Conservation (phyloP, 805 yeast species). For the Hanseniaspora meyeri region DNA sequence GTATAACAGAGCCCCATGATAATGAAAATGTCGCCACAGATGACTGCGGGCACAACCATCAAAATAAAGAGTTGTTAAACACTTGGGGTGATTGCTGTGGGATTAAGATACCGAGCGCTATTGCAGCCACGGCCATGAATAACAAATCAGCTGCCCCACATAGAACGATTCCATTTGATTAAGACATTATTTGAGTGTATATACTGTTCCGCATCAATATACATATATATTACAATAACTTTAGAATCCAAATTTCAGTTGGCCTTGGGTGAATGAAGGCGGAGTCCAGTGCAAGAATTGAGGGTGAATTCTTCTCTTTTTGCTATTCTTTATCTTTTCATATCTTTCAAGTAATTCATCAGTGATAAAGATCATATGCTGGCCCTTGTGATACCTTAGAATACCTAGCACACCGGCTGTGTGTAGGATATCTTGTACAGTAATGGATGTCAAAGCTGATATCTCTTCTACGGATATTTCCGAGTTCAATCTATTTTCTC, state of each 20-base stretch:
- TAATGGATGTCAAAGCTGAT: slow-evolving; percentile 77
- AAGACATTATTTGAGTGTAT: slow-evolving; percentile 12
- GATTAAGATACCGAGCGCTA: slow-evolving; percentile 86
- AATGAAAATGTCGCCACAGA: slow-evolving; percentile 16
- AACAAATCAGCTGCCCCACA: slow-evolving; percentile 15
- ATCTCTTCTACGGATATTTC: slow-evolving; percentile 85
- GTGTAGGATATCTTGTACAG: slow-evolving; percentile 88
- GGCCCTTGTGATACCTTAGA: slow-evolving; percentile 86
- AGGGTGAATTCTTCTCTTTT: slow-evolving; percentile 66
- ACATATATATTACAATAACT: not conserved
- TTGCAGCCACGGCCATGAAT: slow-evolving; percentile 66
- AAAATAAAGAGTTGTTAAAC: slow-evolving; percentile 27
- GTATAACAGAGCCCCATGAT: slow-evolving; percentile 35
- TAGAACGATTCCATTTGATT: slow-evolving; percentile 59
- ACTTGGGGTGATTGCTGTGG: slow-evolving; percentile 99
- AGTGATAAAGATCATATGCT: slow-evolving; percentile 76
- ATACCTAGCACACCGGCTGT: slow-evolving; percentile 85
- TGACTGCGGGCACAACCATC: slow-evolving; percentile 30
- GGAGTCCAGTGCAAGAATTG: slow-evolving; percentile 77
- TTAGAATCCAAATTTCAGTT: slow-evolving; percentile 64
- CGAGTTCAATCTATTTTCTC: slow-evolving; percentile 35
- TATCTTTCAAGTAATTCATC: slow-evolving; percentile 69
- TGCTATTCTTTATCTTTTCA: slow-evolving; percentile 56
- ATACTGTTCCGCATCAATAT: not conserved
- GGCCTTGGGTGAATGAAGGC: slow-evolving; percentile 88